Conservation (phyloP, 176 grass and related monocot genomes). For the Avena atlantica region DNA sequence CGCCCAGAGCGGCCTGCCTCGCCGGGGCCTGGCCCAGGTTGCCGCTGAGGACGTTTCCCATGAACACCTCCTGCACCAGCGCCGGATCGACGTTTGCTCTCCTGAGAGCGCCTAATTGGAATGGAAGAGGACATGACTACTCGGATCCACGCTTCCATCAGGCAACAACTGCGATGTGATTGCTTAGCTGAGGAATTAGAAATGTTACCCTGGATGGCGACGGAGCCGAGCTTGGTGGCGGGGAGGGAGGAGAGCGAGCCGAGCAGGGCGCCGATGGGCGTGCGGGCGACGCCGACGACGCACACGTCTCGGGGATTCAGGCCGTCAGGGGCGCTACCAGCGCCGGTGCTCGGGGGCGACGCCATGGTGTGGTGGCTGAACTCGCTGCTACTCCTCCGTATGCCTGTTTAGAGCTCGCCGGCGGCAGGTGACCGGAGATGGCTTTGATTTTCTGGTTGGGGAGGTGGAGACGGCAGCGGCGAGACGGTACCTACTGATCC, state of each 20-base stretch:
- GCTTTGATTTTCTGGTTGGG: not conserved
- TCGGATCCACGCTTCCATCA: not conserved
- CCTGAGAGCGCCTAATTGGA: slow-evolving; percentile 63
- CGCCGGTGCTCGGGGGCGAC: not conserved
- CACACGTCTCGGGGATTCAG: slow-evolving; percentile 66
- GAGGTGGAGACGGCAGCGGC: slow-evolving; percentile 18
- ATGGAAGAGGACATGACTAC: not conserved
- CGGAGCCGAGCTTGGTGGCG: slow-evolving; percentile 83
- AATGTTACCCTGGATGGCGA: slow-evolving; percentile 73
- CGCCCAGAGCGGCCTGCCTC: slow-evolving; percentile 79
- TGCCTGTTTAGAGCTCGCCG: not conserved
- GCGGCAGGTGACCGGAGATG: not conserved
- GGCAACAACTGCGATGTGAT: not conserved
- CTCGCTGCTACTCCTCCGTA: not conserved
- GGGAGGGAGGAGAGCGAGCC: slow-evolving; percentile 83
- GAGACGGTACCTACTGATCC: not conserved
- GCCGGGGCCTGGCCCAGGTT: slow-evolving; percentile 96
- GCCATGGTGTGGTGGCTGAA: slow-evolving; percentile 17
- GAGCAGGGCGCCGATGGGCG: slow-evolving; percentile 84
- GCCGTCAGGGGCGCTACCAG: not conserved
- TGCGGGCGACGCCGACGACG: slow-evolving; percentile 85
- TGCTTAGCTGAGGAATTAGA: not conserved
- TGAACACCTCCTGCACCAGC: slow-evolving; percentile 95
- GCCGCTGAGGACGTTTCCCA: slow-evolving; percentile 92
- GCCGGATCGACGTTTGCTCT: slow-evolving; percentile 67